Base-by-base conservation (phyloP, 805 yeast genomes). In the Candida dendrica region DNA sequence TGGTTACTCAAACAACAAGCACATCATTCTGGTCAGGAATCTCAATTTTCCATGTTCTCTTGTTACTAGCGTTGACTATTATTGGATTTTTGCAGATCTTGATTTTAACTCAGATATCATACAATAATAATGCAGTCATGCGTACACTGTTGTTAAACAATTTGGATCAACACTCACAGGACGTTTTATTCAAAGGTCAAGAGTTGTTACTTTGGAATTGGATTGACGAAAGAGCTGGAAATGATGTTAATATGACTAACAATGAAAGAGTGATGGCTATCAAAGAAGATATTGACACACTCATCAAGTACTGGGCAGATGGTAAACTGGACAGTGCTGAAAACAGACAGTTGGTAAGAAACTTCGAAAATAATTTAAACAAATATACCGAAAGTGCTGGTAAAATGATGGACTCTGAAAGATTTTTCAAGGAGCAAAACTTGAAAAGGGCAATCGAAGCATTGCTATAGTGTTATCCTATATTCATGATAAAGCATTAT, bases 191-290 rank as follows among this genome's bases (percentile, higher is more conserved):
- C 33, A 45, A 43, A 27, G 59, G 55, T 3, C 47, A 55, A 22
- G 58, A 56, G 22, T 46, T 47, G 1, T n/a, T 53, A 3, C 19
- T 56, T 3, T 56, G 61, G 61, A 46, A 43, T 35, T 56, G 61
- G 61, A 50, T 56, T 17, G 59, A 56, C 19, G 58, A 67, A 22
- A 39, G 59, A 19, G 49, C 53, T 9, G 30, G 30, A 10, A 20
- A n/a, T 4, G 49, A 48, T 2, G 16, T 42, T 6, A 30, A 45
- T 31, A 41, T 46, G 6, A 19, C 46, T 1, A 41, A 37, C 8
- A 29, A 37, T 29, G 41, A 39, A 8, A 47, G 40, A 22, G 39
- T 42, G 1, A 15, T n/a, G 3, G 20, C 27, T 0, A 18, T 51
- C 3, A 41, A 49, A 31, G 38, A 43, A 13, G 59, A 56, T 29